A percentile compares a stretch with the other conserved stretches of the same genome.
These are phyloP conservation scores for Trichosporon faecale DNA, from an alignment of 1,284 basidiomycete species.

Conservation along the genomic window DNA sequence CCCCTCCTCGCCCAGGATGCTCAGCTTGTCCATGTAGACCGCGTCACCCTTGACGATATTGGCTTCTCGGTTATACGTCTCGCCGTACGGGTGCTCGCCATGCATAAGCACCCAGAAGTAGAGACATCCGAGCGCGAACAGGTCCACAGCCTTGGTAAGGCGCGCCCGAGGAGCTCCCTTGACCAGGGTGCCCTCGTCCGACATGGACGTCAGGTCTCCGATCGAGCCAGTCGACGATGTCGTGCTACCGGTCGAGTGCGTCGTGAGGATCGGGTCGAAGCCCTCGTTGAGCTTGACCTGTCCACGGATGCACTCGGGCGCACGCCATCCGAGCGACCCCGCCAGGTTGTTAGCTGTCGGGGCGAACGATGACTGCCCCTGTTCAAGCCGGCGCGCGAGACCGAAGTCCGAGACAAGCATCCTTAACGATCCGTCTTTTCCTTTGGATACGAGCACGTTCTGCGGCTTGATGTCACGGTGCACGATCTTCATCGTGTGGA, in stretches of 20 bases:
- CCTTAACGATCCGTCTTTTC: constrained; percentile 64
- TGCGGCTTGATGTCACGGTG: constrained; percentile 99
- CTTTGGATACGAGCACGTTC: constrained; percentile 86
- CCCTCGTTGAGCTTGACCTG: constrained; percentile 83
- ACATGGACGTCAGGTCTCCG: constrained; percentile 15
- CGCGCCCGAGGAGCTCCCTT: constrained; percentile 46
- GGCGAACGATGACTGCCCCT: constrained; percentile 90
- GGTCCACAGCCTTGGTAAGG: constrained; percentile 87
- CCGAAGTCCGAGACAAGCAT: constrained; percentile 97
- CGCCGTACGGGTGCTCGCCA: constrained; percentile 86
- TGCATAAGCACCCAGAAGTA: constrained; percentile 87
- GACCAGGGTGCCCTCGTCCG: constrained; percentile 21
- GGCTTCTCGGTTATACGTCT: constrained; percentile 81
- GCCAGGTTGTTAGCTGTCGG: constrained; percentile 68
- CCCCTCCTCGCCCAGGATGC: constrained; percentile 84
- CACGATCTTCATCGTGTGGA: constrained; percentile 92
- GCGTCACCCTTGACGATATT: constrained; percentile 83
- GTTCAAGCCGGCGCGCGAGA: constrained; percentile 83
- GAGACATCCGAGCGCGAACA: constrained; percentile 88
- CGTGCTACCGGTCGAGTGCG: constrained; percentile 33
- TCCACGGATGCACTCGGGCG: constrained; percentile 85
- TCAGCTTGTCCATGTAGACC: constrained; percentile 62
- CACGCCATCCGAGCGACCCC: constrained; percentile 90
- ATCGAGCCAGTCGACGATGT: constrained; percentile 34
- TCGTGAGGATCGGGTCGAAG: constrained; percentile 61